Base-by-base conservation (phyloP, 2,329 filamentous ascomycete species). In the Xylaria sp. region DNA sequence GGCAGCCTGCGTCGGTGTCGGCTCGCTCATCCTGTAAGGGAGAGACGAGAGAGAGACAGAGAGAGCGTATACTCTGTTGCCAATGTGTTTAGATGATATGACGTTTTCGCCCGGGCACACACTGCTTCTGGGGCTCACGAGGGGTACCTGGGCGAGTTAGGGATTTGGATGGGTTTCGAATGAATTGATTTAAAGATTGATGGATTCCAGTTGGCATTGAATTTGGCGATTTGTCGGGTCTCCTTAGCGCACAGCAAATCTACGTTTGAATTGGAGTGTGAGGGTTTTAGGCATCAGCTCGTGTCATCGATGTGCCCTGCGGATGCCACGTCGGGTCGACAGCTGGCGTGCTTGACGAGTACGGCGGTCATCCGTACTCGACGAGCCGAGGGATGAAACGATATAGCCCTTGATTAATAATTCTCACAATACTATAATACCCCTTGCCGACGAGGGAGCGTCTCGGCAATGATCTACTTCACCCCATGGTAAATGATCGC, bases 11-110 rank as follows among this genome's bases (percentile, higher is more conserved):
- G 61, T 64, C 48, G 55, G 61, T 35, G 9, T 62, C 11, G 63
- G 63, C 47, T 59, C 61, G 16, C 57, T 64, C 39, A 34, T 65
- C 7, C 59, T 65, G 23, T 65, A 64, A 59, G 54, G 11, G 18
- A 34, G 2, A 30, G 23, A 5, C 1, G 23, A 30, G 23, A 30
- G 23, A 23, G 23, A 18, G 19, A 19, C 8, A 7, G 8, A 10
- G 6, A 2, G 47, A 7, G 13, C 47, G 18, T 42, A 42, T 42
- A 30, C 23, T 30, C 37, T 13, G 9, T 42, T 42, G 37, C 37
- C 3, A 42, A 42, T 42, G 37, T 13, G 37, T 42, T 30, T 4
- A 30, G 23, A 30, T 30, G 23, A 30, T 13, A 42, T 42, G 37
- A 42, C 37, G 9, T 42, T 42, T 42, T 42, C 37, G 37, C 37